Conservation (phyloP, 768 basidiomycete species). For the Coprinopsis strossmayeri region DNA sequence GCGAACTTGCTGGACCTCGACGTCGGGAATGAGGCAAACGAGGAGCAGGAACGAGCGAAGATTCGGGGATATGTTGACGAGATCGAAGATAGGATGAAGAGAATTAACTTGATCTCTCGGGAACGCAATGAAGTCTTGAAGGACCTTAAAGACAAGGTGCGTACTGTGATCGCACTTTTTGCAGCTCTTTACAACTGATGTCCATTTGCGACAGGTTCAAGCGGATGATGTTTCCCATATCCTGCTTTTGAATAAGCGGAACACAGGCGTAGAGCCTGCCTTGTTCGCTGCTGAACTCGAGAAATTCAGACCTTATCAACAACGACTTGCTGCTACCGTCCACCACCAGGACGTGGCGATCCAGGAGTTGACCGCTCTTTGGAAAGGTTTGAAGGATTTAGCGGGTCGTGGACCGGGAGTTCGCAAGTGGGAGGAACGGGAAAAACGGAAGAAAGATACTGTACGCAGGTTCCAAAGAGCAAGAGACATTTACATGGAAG, state of each 20-base stretch:
- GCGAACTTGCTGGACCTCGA: slow-evolving; percentile 61
- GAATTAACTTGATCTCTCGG: slow-evolving; percentile 74
- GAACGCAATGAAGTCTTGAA: slow-evolving; percentile 85
- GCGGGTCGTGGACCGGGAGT: slow-evolving; percentile 74
- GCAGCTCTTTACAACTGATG: neutral
- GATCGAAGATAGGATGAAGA: slow-evolving; percentile 72
- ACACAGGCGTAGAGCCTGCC: slow-evolving; percentile 74
- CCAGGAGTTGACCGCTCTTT: slow-evolving; percentile 67
- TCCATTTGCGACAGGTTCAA: slow-evolving; percentile 59
- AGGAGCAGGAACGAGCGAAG: slow-evolving; percentile 61
- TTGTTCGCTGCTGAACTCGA: slow-evolving; percentile 92
- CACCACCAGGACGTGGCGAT: slow-evolving; percentile 69
- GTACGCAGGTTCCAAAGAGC: slow-evolving; percentile 68
- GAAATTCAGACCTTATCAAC: slow-evolving; percentile 91
- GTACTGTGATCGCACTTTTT: neutral
- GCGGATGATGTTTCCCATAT: slow-evolving; percentile 94
- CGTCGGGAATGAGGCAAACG: slow-evolving; percentile 50
- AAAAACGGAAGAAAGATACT: slow-evolving; percentile 71
- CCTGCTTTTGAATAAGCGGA: slow-evolving; percentile 84
- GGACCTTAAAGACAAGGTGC: slow-evolving; percentile 94
- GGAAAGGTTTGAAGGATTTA: slow-evolving; percentile 66
- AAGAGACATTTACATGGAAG: slow-evolving; percentile 81
- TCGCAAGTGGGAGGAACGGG: slow-evolving; percentile 75
- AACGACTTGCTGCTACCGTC: slow-evolving; percentile 70
- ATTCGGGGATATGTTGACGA: slow-evolving; percentile 61